These are phyloP conservation scores for Gracilaria caudata DNA, from an alignment of 23 red algal genomes.

Conservation along the genomic window DNA sequence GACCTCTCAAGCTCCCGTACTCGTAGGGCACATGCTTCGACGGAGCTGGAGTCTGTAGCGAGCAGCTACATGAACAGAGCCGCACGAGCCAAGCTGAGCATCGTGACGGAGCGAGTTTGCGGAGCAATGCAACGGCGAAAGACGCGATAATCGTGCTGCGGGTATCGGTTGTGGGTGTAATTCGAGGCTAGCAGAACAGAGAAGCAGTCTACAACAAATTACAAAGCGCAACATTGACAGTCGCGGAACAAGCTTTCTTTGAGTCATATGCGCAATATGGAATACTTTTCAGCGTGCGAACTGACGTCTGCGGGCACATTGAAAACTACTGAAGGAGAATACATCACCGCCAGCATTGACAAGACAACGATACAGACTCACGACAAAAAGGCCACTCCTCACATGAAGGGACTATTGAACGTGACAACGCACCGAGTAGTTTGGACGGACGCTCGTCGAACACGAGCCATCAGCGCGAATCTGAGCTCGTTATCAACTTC, in stretches of 20 bases:
- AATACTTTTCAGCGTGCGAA: constrained; percentile 40
- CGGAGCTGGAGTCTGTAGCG: too few species aligned
- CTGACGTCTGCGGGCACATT: constrained; percentile 47
- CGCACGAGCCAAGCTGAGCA: too few species aligned
- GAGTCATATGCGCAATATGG: constrained; percentile 8
- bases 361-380: constrained; percentile 50
- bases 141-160: too few species aligned
- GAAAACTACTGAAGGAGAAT: constrained; percentile 28
- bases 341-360: constrained; percentile 21
- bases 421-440: constrained; percentile 74
- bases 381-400: constrained; percentile 51
- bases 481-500: not conserved
- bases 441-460: constrained; percentile 39
- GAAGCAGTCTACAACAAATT: too few species aligned
- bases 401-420: constrained; percentile 37
- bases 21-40: too few species aligned
- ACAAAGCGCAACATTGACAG: too few species aligned
- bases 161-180: too few species aligned
- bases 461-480: not conserved
- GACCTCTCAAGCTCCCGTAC: too few species aligned
- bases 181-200: too few species aligned
- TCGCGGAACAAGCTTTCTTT: not conserved
- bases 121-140: too few species aligned
- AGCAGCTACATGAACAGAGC: too few species aligned
- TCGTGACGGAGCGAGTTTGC: too few species aligned